Base-by-base conservation (phyloP, 768 basidiomycete genomes). In the Solioccasus polychromus region DNA sequence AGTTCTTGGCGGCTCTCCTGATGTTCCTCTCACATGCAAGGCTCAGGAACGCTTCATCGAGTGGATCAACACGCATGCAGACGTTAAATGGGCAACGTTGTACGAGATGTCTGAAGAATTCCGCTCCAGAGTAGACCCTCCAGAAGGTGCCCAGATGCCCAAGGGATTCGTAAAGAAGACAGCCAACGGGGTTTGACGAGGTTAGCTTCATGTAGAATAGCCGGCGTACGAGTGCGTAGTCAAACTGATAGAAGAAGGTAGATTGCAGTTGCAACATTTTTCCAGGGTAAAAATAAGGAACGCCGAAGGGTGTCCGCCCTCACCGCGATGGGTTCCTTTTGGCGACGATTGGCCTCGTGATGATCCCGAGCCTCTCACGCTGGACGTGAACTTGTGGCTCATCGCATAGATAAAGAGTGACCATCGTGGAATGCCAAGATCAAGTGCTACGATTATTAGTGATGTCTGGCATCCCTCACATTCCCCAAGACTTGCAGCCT, bases 1-100 rank as follows among this genome's bases (percentile, higher is more conserved):
- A 66, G 69, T 23, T 9, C 23, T 17, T 4, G 3, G 11, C 24
- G 17, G 10, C 26, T 38, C 28, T 22, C 25, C 30, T 14, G 31
- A 24, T 11, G 20, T 26, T 22, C 15, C 10, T 6, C 35, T 48
- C 22, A 42, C 24, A 26, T 28, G 2, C n/a, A 29, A 3, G 12
- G 4, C 30, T 19, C 47, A 83, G 77, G 82, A 87, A 58, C 73
- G 82, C 35, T 84, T 86, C 63, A 85, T 88, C 50, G 80, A 85
- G 55, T 85, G 83, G 80, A 69, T 87, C 31, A 84, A 85, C 55
- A 77, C 75, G 5, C 83, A 85, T 58, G 78, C 80, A 14, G 75
- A 79, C 38, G 77, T 88, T 3, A 72, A 85, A 44, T 88, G 82
- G 81, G 82, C 80, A 22, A 77, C 80, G 10, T 78, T 86, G 77